A percentile compares a stretch with the other conserved stretches of the same genome.
phyloP scores from a whole-genome alignment of 2,329 filamentous ascomycete species.

The Elsinoe australis region DNA sequence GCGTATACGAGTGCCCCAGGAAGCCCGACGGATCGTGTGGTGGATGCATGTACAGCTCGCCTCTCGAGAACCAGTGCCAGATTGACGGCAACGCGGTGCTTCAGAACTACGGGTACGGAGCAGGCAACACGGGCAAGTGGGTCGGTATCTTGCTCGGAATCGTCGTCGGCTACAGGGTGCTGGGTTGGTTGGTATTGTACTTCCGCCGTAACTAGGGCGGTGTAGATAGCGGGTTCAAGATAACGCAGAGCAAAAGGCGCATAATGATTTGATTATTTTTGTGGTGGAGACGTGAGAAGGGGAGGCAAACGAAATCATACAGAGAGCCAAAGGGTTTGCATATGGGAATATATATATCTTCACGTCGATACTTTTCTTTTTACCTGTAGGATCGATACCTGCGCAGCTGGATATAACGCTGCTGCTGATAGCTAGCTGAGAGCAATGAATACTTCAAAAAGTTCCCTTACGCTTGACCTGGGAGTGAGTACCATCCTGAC shows the following conservation, averaged over 20 bases:
- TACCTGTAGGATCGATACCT: not conserved
- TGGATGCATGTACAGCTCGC: constrained; percentile 61
- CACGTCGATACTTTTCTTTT: not conserved
- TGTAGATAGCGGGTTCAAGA: not conserved
- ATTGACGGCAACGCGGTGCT: constrained; percentile 66
- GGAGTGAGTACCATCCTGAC: too few relatives aligned
- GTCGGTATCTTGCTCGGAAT: constrained; percentile 73
- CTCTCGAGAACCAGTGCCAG: constrained; percentile 55
- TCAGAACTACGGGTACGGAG: constrained; percentile 59
- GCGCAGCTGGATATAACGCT: too few relatives aligned
- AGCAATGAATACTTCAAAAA: too few relatives aligned
- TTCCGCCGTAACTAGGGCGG: constrained; percentile 26
- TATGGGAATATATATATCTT: too few relatives aligned
- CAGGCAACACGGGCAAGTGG: constrained; percentile 57
- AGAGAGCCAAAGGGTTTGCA: too few relatives aligned
- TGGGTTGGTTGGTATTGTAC: constrained; percentile 57
- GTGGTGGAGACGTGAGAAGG: too few relatives aligned
- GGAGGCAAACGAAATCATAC: too few relatives aligned
- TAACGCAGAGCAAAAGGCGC: not conserved
- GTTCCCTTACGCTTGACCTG: too few relatives aligned
- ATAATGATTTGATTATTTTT: constrained; percentile 12
- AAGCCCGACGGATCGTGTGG: constrained; percentile 42
- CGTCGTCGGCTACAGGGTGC: constrained; percentile 61
- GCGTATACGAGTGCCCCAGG: constrained; percentile 53
- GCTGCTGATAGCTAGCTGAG: too few relatives aligned